Evolutionary conservation across 139 green algal genomes (phyloP), one percentile per base, ranked within the genome.

Genomic region (Pleodorina starrii): DNA sequence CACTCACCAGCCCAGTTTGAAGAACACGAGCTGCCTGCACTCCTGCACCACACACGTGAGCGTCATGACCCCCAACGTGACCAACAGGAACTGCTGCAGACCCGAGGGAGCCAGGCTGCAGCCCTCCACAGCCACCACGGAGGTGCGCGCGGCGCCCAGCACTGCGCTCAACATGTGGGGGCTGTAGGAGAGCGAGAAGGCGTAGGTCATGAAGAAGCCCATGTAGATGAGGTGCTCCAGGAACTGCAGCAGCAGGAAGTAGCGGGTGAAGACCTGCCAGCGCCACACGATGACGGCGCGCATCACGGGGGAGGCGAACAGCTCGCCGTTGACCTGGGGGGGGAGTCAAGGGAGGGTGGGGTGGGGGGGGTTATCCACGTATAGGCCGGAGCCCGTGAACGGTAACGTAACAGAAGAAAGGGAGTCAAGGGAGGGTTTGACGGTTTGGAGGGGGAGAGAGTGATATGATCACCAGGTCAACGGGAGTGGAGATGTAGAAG

Each of bases 241-340:
- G 66, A 88, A 80, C 69, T 88, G 83, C 69, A 88, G 83, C 66
- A 88, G 48, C 48, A 88, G 69, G 83, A 81, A 88, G 63, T 88
- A 88, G 25, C 83, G 83, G 11, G 83, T 88, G 48, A 72, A 88
- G 43, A 72, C 32, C 83, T 80, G 66, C 83, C 83, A 88, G 35
- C 83, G 83, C 66, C 66, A 88, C 10, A 71, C 60, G 83, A 88
- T 88, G 66, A 88, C 36, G 32, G 83, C 83, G 27, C 68, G 66
- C 83, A 88, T 80, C 27, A 88, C 11, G 25, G 83, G 83, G 46
- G 32, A 59, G 46, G 83, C 68, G 44, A 88, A 88, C 46, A 88
- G 66, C 83, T 88, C 66, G 35, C 83, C 83, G 44, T 88, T 81
- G 2, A 88, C 83, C 80, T 86, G 80, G 11, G 38, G 25, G 21